A percentile compares a stretch with the other conserved stretches of the same genome.
Conservation (phyloP, 495 filamentous ascomycete species). For the Hypoxylon perforatum region DNA sequence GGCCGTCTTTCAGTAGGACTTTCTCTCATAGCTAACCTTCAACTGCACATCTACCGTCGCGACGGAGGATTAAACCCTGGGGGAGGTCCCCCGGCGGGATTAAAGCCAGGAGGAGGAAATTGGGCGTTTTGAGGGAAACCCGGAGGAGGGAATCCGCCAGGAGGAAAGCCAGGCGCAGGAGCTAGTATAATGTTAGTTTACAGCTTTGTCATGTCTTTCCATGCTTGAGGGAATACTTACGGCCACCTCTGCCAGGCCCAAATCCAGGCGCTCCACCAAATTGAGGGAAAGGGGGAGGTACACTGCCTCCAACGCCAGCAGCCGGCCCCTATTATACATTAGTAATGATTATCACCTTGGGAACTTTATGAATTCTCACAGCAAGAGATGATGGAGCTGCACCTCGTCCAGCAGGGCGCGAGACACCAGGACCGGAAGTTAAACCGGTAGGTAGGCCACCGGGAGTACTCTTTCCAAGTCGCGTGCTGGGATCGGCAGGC, state of each 20-base stretch:
- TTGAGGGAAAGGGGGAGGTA: constrained; percentile 75
- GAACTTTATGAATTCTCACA: constrained; percentile 49
- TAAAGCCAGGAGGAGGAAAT: constrained; percentile 81
- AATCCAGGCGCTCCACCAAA: constrained; percentile 76
- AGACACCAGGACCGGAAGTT: constrained; percentile 87
- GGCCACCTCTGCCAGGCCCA: constrained; percentile 74
- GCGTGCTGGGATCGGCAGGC: constrained; percentile 91
- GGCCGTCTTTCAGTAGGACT: constrained; percentile 29
- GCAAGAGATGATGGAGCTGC: constrained; percentile 81
- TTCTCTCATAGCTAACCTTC: constrained; percentile 29
- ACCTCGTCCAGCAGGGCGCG: constrained; percentile 91
- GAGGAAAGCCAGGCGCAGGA: constrained; percentile 73
- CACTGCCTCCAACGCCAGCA: constrained; percentile 85
- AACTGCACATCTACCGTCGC: constrained; percentile 66
- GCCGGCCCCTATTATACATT: constrained; percentile 73
- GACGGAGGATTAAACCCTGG: constrained; percentile 76
- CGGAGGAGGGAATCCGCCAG: constrained; percentile 61
- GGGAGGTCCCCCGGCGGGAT: constrained; percentile 61
- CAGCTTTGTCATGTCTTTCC: constrained; percentile 2
- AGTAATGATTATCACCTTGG: constrained; percentile 42
- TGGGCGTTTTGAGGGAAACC: constrained; percentile 63
- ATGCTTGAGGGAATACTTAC: constrained; percentile 59
- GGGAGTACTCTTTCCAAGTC: constrained; percentile 81
- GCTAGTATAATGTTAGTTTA: constrained; percentile 48
- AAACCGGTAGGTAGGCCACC: constrained; percentile 75